A percentile compares a stretch with the other conserved stretches of the same genome.
phyloP scores from a whole-genome alignment of 1,139 yeast species.

The Saccharomyces hybrid region DNA sequence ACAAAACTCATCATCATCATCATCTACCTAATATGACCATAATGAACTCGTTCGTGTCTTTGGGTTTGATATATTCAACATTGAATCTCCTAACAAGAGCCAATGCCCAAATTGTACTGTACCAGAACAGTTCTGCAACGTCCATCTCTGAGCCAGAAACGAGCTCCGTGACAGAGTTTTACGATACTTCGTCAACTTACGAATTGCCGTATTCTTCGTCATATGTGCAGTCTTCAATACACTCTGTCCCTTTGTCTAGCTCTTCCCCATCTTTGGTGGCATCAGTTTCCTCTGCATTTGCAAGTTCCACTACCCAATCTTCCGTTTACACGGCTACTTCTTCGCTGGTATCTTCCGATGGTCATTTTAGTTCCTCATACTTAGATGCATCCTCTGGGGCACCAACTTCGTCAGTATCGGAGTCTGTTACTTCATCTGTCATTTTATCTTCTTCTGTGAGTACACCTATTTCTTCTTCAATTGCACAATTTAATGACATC shows the following conservation, averaged over 20 bases:
- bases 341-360: too few species aligned
- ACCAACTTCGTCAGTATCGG: too few species aligned
- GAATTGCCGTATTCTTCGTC: not conserved
- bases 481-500: too few species aligned
- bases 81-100: not conserved
- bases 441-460: not conserved
- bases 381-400: too few species aligned
- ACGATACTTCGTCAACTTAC: not conserved
- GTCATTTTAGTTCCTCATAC: too few species aligned
- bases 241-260: not conserved
- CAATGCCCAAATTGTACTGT: not conserved
- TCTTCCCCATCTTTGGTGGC: not conserved
- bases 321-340: not conserved
- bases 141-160: not conserved
- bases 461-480: not conserved
- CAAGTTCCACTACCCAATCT: not conserved
- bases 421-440: too few species aligned
- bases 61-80: not conserved
- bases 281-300: not conserved
- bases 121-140: not conserved
- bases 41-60: not conserved
- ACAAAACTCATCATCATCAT: not conserved
- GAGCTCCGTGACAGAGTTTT: not conserved
- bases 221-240: not conserved
- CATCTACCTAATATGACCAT: not conserved